Evolutionary conservation across 352 stramenopile genomes (phyloP), one percentile per base, ranked within the genome.

Genomic region (Aphanomyces euteiches): DNA sequence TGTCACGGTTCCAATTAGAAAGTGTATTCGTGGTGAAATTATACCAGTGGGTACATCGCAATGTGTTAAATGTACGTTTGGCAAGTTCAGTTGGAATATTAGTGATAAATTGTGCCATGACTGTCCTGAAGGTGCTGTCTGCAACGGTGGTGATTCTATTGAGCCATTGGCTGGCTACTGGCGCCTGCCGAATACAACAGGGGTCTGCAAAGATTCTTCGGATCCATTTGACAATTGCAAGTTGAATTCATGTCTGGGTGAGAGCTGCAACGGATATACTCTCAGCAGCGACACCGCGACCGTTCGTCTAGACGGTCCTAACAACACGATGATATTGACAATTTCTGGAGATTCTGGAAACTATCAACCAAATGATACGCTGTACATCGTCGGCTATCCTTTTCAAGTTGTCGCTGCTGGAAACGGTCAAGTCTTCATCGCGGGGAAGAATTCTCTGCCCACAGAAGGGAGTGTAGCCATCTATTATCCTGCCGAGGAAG

Each of bases 21-120:
- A 43, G 12, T 70, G 64, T 50, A 12, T 54, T 47, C 48, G 54
- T 8, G 64, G 64, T 34, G 64, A 70, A 70, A 50, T 70, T 43
- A 39, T 41, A 4, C 64, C 64, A 12, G 13, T 19, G 4, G 64
- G 47, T 6, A 37, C 53, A 4, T 8, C 12, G 4, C 37, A 61
- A 36, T 70, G 64, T 34, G 47, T 70, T 39, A 39, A 40, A 38
- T 70, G 64, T 21, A 8, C 64, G 13, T 63, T 56, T 63, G 64
- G 64, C 10, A 13, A 70, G 40, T 70, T 70, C 28, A 70, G 64
- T 43, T 70, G 64, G 64, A 70, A 70, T 43, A 50, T 36, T 13
- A 70, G 47, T n/a, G 64, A 70, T 8, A 63, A n/a, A 5, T 13
- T 54, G 10, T 70, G 64, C 54, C 64, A 70, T 36, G 19, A 40